A percentile compares a stretch with the other conserved stretches of the same genome.
phyloP scores from a whole-genome alignment of 306 rosid genomes.

The Argentina anserina region DNA sequence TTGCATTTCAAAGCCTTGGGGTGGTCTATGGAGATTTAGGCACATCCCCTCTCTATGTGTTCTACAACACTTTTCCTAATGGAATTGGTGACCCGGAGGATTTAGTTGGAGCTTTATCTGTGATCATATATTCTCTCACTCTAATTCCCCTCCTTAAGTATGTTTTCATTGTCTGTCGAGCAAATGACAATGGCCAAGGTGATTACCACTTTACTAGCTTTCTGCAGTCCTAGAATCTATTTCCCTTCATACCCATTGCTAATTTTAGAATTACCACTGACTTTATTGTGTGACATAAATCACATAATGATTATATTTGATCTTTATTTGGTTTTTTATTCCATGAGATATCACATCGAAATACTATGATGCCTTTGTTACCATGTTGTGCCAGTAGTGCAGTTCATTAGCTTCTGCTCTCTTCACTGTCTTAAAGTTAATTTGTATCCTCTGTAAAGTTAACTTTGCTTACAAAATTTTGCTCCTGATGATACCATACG shows the following conservation, averaged over 20 bases:
- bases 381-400: neutral
- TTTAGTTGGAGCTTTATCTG: constrained; percentile 82
- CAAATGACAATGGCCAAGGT: constrained; percentile 99
- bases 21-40: constrained; percentile 96
- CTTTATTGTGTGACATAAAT: neutral
- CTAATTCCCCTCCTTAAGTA: constrained; percentile 89
- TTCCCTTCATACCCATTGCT: neutral
- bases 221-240: no score
- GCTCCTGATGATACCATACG: neutral
- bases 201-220: no score
- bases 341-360: neutral
- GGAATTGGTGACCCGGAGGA: constrained; percentile 68
- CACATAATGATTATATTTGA: neutral
- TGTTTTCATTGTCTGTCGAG: constrained; percentile 76
- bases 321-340: neutral
- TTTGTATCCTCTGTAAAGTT: neutral
- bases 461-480: neutral
- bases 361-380: neutral
- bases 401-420: neutral
- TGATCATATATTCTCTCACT: constrained; percentile 94
- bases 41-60: constrained; percentile 89
- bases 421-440: neutral
- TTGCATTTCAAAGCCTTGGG: constrained; percentile 92
- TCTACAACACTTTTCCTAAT: constrained; percentile 81
- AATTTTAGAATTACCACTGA: neutral